phyloP scores from a whole-genome alignment of 306 rosid species.

The Castanea mollissima region DNA sequence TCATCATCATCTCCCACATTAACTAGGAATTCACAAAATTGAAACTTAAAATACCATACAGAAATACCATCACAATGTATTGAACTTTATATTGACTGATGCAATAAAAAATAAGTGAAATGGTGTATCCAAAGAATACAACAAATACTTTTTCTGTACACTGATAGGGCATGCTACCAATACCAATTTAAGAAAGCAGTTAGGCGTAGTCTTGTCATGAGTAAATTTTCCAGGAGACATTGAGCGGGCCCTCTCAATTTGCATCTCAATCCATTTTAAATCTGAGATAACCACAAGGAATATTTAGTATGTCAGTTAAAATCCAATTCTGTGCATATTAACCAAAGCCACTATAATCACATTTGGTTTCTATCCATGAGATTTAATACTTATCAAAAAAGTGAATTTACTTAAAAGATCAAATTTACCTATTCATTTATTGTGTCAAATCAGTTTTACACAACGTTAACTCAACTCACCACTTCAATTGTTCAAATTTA shows the following conservation, averaged over 20 bases:
- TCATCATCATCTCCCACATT: not conserved
- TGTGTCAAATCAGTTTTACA: too few relatives aligned
- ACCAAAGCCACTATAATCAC: not conserved
- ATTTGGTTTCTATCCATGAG: too few relatives aligned
- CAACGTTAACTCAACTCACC: too few relatives aligned
- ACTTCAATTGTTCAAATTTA: too few relatives aligned
- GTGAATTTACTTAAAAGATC: too few relatives aligned
- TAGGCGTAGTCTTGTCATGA: conserved; percentile 57
- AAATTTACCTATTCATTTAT: too few relatives aligned
- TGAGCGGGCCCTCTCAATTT: conserved; percentile 66
- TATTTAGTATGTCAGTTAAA: not conserved
- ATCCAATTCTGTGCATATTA: not conserved
- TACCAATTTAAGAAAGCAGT: conserved; percentile 86
- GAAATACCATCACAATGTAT: not conserved
- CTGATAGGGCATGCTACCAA: conserved; percentile 9
- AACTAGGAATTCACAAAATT: not conserved
- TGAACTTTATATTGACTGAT: not conserved
- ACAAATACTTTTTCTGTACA: not conserved
- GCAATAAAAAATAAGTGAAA: conserved; percentile 1
- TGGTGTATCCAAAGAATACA: not conserved
- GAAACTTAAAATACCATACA: not conserved
- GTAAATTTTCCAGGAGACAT: conserved; percentile 66
- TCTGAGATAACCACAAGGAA: conserved; percentile 47
- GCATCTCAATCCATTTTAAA: conserved; percentile 40
- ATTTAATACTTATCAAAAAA: too few relatives aligned